Evolutionary conservation across 2,329 filamentous ascomycete species (phyloP).

Genomic region (Fusarium nodosum): DNA sequence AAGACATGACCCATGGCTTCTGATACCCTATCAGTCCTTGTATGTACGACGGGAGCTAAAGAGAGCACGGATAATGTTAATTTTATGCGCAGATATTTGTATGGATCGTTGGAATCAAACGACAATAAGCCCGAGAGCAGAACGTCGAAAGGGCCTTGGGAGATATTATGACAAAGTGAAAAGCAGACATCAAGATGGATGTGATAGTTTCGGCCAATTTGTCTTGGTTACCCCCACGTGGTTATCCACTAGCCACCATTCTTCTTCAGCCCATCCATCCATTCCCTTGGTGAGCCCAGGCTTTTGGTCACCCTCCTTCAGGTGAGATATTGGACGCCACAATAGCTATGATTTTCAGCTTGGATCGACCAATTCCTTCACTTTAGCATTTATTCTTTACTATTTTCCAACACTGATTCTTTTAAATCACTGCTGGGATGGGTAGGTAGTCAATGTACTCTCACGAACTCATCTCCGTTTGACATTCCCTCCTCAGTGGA

Average conservation of each 20-base stretch:
- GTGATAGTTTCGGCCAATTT: constrained; percentile 25
- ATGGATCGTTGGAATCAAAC: neutral
- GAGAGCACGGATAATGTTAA: neutral
- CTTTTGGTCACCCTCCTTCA: constrained; percentile 20
- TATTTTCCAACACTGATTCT: neutral
- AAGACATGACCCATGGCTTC: constrained; percentile 26
- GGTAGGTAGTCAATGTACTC: neutral
- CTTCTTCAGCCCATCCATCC: constrained; percentile 24
- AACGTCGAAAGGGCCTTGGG: neutral
- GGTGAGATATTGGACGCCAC: constrained; percentile 30
- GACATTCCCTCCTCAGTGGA: neutral
- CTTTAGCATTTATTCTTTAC: rapidly evolving
- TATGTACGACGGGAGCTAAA: neutral
- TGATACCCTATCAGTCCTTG: neutral
- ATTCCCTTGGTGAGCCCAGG: constrained; percentile 11
- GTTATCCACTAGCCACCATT: constrained; percentile 26
- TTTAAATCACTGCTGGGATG: neutral
- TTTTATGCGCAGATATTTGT: neutral
- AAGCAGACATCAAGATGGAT: constrained; percentile 35
- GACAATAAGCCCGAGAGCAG: neutral
- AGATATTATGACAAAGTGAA: constrained; percentile 46
- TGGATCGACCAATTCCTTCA: neutral
- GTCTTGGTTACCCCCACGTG: constrained; percentile 36
- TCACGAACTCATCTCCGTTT: neutral
- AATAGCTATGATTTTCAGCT: neutral